Base-by-base conservation (phyloP, 2,329 filamentous ascomycete genomes). In the Trichophyton verrucosum region DNA sequence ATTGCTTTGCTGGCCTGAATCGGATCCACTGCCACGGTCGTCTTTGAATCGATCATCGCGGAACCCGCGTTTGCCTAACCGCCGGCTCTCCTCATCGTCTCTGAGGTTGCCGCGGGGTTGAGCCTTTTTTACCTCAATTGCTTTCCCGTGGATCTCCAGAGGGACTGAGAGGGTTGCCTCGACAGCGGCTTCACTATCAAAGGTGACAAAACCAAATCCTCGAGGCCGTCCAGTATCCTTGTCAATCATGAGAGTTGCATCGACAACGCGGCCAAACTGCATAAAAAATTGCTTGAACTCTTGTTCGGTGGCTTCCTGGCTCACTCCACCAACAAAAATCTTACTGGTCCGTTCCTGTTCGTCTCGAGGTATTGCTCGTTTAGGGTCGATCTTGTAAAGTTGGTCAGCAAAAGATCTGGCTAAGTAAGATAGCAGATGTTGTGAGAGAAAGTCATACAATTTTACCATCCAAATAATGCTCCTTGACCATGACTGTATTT, bases 401-500 rank as follows among this genome's bases (percentile, higher is more conserved):
- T 40, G 61, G 62, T 33, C 13, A 42, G n/a, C 20, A 20, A 40
- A 17, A 42, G 46, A 6, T 30, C 40, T 15, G 33, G n/a, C 2
- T 3, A 24, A 51, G 33, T 3, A 24, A 51, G 33, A 7, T 4
- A 3, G 27, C 13, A 53, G 6, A n/a, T 58, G 15, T 17, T 11
- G 38, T n/a, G 55, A 22, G 60, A 24, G 9, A 13, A n/a, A 15
- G 66, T 61, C 58, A 79, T 82, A 97, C 94, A 74, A 99, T 96
- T 76, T 99, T 99, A 64, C 94, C 94, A 72, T 99, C 94, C 22
- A 99, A 82, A 68, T 92, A 95, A 74, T 99, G 94, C 73, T 99
- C 94, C 77, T 99, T 99, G 64, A 99, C 94, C 94, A 99, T 99
- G 65, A 99, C 94, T 66, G 91, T 95, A 73, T 99, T 99, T 66